phyloP scores from a whole-genome alignment of 1,284 basidiomycete species.

The Pyrrhoderma noxium region DNA sequence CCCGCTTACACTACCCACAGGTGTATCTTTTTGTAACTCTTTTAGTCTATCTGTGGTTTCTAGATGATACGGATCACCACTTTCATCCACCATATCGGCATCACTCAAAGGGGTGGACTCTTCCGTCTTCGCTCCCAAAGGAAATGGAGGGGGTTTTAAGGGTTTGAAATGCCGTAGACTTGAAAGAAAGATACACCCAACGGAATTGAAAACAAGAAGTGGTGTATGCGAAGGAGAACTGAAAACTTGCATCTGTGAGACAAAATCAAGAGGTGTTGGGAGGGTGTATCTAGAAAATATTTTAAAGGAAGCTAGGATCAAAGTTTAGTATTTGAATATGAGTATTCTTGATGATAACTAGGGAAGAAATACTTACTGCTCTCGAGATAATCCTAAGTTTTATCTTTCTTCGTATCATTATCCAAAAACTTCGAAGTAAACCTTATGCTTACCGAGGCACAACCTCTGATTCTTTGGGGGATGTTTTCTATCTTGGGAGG shows the following conservation, averaged over 20 bases:
- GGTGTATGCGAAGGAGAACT: conserved; percentile 36
- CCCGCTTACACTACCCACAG: too few relatives aligned
- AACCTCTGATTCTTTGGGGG: conserved; percentile 44
- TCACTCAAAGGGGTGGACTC: conserved; percentile 20
- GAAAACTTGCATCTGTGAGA: too few relatives aligned
- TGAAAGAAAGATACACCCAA: conserved; percentile 36
- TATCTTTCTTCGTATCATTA: too few relatives aligned
- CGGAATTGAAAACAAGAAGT: conserved; percentile 40
- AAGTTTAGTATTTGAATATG: neutral
- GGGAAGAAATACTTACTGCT: conserved; percentile 39
- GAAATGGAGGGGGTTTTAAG: conserved; percentile 25
- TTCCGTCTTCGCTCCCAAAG: conserved; percentile 18
- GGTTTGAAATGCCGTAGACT: conserved; percentile 41
- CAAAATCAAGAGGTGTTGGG: conserved; percentile 30
- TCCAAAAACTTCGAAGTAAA: too few relatives aligned
- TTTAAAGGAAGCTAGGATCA: conserved; percentile 49
- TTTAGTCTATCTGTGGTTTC: too few relatives aligned
- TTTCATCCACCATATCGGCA: conserved; percentile 20
- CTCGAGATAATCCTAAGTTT: conserved; percentile 57
- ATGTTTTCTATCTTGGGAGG: conserved; percentile 34
- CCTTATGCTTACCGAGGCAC: conserved; percentile 52
- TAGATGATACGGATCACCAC: conserved; percentile 16
- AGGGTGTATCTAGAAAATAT: conserved; percentile 38
- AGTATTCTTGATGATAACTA: too few relatives aligned
- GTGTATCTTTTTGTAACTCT: too few relatives aligned